Percentiles rank a stretch among this genome's conserved stretches.
Evolutionary conservation across 306 rosid species (phyloP).

Genomic region (Urtica urens): DNA sequence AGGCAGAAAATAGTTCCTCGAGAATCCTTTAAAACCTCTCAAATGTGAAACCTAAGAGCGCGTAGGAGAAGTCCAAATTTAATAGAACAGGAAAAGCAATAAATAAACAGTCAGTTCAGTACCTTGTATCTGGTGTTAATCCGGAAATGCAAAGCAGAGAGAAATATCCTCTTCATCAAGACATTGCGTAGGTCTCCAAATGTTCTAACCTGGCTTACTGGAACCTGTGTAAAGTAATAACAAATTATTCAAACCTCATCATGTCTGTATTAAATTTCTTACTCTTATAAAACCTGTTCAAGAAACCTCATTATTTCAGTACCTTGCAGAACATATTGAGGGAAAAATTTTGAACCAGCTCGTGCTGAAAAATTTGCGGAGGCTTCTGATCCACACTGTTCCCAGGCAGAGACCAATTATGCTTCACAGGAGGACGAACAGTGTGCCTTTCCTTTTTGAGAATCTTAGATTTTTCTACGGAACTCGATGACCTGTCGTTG

Average conservation of each 20-base stretch:
- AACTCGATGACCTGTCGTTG: conserved; percentile 52
- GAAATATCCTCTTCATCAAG: conserved; percentile 96
- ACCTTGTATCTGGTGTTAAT: conserved; percentile 98
- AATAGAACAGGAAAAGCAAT: too few relatives aligned
- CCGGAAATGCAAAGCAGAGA: conserved; percentile 95
- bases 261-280: not conserved
- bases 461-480: conserved; percentile 56
- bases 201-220: conserved; percentile 77
- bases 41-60: not conserved
- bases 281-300: not conserved
- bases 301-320: conserved; percentile 11
- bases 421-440: conserved; percentile 91
- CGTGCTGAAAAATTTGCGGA: conserved; percentile 95
- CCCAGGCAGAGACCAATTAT: conserved; percentile 90
- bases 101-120: too few relatives aligned
- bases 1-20: not conserved
- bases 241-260: not conserved
- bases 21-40: not conserved
- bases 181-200: conserved; percentile 83
- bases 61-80: too few relatives aligned
- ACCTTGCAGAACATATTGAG: conserved; percentile 97
- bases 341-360: conserved; percentile 87
- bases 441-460: conserved; percentile 66
- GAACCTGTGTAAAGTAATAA: conserved; percentile 54
- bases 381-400: conserved; percentile 40